phyloP scores from a whole-genome alignment of 2,329 filamentous ascomycete genomes.

The Magnaporthiopsis rhizophila region DNA sequence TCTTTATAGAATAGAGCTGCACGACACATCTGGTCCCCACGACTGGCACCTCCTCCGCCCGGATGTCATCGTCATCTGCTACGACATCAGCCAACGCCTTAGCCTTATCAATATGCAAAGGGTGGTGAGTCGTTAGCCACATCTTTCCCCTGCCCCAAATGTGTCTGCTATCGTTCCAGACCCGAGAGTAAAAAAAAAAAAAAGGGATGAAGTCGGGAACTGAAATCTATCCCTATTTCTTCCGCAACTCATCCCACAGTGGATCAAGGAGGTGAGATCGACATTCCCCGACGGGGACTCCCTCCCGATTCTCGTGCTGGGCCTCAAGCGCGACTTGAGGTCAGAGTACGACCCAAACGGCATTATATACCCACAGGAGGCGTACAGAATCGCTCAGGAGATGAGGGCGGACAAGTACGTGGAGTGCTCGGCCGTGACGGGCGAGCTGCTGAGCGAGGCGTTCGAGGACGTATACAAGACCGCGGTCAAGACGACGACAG shows the following conservation, averaged over 20 bases:
- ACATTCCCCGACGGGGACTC: slow-evolving; percentile 38
- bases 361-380: slow-evolving; percentile 54
- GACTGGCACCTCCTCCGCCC: slow-evolving; percentile 52
- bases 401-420: slow-evolving; percentile 56
- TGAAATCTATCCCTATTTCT: slow-evolving; percentile 8
- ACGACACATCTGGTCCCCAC: slow-evolving; percentile 50
- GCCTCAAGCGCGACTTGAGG: slow-evolving; percentile 52
- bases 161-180: background rate
- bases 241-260: slow-evolving; percentile 30
- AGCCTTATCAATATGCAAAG: slow-evolving; percentile 51
- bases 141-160: background rate
- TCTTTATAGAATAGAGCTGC: slow-evolving; percentile 48
- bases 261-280: slow-evolving; percentile 46
- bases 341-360: slow-evolving; percentile 52
- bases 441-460: slow-evolving; percentile 47
- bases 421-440: slow-evolving; percentile 54
- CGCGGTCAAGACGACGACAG: slow-evolving; percentile 39
- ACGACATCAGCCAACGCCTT: slow-evolving; percentile 50
- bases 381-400: slow-evolving; percentile 45
- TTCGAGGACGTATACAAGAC: slow-evolving; percentile 55
- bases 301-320: slow-evolving; percentile 48
- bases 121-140: slow-evolving; percentile 32
- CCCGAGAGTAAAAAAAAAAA: background rate
- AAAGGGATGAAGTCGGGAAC: background rate
- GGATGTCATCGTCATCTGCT: slow-evolving; percentile 52